Evolutionary conservation across 2,329 filamentous ascomycete species (phyloP), one percentile per base, ranked within the genome.

Genomic region (Fusarium phyllophilum): DNA sequence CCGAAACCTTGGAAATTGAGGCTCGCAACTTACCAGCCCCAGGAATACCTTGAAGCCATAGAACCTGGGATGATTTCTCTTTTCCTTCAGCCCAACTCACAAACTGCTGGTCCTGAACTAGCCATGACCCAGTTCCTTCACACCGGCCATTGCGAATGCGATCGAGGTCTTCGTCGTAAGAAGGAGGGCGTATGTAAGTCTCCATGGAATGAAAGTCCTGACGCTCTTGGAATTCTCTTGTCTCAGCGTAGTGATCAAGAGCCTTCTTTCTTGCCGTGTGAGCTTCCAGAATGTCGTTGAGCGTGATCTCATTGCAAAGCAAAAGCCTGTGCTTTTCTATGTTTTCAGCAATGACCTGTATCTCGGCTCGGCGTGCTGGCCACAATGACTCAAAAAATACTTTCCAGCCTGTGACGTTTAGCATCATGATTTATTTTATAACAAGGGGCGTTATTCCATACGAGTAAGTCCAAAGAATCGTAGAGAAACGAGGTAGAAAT

Each of bases 381-480:
- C 54, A 57, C n/a, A 57, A 11, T 1, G 54, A 57, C 54, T 44
- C 54, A 15, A 57, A 57, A 34, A 57, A 57, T 3, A 34, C 29
- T 45, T 45, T 34, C 54, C 39, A 57, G 5, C 56, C 31, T 59
- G 20, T 26, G 4, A 9, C 5, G 1, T 8, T 38, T 48, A 59
- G 42, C 34, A 12, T 46, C 11, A 15, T 4, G 4, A 17, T 39
- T 9, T 24, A 26, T 34, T 1, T 6, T 18, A 22, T 38, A 6
- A 8, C 9, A 9, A 2, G 0, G 1, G 11, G 11, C 0, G 8
- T 38, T 6, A 24, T 18, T 29, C 12, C 44, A 17, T 33, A 58
- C 55, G 55, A n/a, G n/a, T 58, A 15, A 58, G 39, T 8, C 57
- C 26, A 51, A 68, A 71, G 49, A 68, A 68, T 2, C 48, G 39